Evolutionary conservation across 306 rosid genomes (phyloP).

Genomic region (Albizia julibrissin): DNA sequence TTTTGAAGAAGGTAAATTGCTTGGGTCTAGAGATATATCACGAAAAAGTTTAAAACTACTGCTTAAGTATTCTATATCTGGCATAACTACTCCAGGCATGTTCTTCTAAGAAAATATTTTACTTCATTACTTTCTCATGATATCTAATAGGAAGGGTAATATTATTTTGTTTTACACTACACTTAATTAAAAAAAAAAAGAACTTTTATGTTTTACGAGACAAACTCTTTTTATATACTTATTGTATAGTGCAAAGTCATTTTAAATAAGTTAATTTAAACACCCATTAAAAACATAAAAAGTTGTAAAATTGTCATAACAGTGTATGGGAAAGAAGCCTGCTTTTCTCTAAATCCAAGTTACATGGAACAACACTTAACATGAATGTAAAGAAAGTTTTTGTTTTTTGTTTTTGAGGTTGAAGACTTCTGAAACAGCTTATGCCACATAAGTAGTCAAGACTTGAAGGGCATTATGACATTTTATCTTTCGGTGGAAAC

Average conservation of each 20-base stretch:
- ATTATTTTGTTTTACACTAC: too few species aligned
- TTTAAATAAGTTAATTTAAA: too few species aligned
- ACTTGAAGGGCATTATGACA: not conserved
- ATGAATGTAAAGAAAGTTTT: not conserved
- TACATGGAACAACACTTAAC: not conserved
- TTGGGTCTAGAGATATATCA: constrained; percentile 23
- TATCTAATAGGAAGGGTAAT: not conserved
- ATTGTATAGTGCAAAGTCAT: too few species aligned
- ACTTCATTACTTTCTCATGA: not conserved
- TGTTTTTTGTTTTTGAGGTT: not conserved
- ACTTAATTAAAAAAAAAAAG: too few species aligned
- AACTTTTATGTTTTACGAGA: too few species aligned
- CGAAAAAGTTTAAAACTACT: not conserved
- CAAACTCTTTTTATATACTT: too few species aligned
- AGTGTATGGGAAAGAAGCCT: not conserved
- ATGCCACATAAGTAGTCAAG: constrained; percentile 22
- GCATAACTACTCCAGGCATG: not conserved
- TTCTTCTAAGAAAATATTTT: not conserved
- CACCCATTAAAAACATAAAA: not conserved
- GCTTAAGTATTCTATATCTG: constrained; percentile 29
- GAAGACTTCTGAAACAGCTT: not conserved
- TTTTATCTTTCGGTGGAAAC: constrained; percentile 46
- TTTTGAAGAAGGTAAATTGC: constrained; percentile 11
- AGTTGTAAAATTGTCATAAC: not conserved
- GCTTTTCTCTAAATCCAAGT: not conserved